phyloP scores from a whole-genome alignment of 805 yeast species.

The Saccharomycopsis sp. region DNA sequence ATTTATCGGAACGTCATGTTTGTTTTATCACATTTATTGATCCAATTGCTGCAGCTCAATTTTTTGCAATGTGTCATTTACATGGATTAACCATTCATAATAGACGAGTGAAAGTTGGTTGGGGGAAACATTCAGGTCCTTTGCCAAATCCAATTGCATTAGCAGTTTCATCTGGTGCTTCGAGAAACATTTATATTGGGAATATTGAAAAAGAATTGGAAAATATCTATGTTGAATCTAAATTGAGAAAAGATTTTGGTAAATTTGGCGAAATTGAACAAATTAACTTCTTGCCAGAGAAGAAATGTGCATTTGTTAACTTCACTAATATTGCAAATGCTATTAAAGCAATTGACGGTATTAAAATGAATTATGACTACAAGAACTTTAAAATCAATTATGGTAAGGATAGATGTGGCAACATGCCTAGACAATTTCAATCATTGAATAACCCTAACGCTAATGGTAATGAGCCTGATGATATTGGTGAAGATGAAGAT shows the following conservation, averaged over 20 bases:
- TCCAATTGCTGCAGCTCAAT: slow-evolving; percentile 96
- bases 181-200: slow-evolving; percentile 89
- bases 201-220: slow-evolving; percentile 43
- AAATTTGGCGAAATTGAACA: slow-evolving; percentile 94
- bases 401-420: slow-evolving; percentile 94
- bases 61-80: slow-evolving; percentile 86
- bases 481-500: background rate
- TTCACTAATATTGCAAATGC: slow-evolving; percentile 89
- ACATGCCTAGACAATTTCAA: slow-evolving; percentile 71
- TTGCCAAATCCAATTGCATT: slow-evolving; percentile 77
- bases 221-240: slow-evolving; percentile 41
- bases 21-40: slow-evolving; percentile 93
- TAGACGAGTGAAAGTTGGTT: slow-evolving; percentile 84
- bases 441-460: slow-evolving; percentile 2
- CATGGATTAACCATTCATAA: slow-evolving; percentile 85
- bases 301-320: slow-evolving; percentile 85
- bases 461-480: background rate
- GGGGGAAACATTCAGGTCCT: slow-evolving; percentile 98
- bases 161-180: slow-evolving; percentile 91
- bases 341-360: slow-evolving; percentile 86
- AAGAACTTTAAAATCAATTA: slow-evolving; percentile 73
- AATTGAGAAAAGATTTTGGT: slow-evolving; percentile 65
- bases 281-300: slow-evolving; percentile 76
- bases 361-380: slow-evolving; percentile 67
- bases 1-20: slow-evolving; percentile 44